These are phyloP conservation scores for Pseudopithomyces maydicus DNA, from an alignment of 2,329 filamentous ascomycete genomes.

Conservation along the genomic window DNA sequence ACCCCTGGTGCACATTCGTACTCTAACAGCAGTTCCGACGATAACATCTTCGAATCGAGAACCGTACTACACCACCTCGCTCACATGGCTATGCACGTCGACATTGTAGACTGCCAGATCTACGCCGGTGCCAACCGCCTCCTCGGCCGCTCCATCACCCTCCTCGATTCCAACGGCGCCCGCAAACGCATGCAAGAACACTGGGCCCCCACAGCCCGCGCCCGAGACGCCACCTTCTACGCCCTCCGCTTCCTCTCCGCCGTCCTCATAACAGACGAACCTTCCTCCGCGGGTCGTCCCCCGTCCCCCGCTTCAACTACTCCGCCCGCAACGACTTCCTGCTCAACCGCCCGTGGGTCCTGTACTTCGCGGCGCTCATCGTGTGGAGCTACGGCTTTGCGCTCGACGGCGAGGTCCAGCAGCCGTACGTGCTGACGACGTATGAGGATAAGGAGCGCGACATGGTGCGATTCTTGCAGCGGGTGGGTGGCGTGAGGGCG, in stretches of 20 bases:
- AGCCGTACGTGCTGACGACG: conserved; percentile 58
- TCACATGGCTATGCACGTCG: conserved; percentile 97
- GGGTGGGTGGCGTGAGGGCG: conserved; percentile 71
- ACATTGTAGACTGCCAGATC: conserved; percentile 96
- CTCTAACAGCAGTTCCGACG: conserved; percentile 54
- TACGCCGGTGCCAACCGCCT: conserved; percentile 87
- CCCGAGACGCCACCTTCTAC: conserved; percentile 90
- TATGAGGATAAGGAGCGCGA: conserved; percentile 71
- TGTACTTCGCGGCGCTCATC: conserved; percentile 90
- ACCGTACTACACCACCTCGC: conserved; percentile 91
- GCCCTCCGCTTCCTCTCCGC: conserved; percentile 85
- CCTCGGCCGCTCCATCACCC: conserved; percentile 82
- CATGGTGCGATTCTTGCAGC: conserved; percentile 78
- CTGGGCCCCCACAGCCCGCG: conserved; percentile 88
- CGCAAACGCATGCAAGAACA: conserved; percentile 82
- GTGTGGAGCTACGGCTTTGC: conserved; percentile 96
- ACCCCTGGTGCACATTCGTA: conserved; percentile 37
- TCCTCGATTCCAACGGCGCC: conserved; percentile 78
- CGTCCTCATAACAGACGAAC: conserved; percentile 71
- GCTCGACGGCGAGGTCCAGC: conserved; percentile 75
- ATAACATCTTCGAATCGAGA: conserved; percentile 82
- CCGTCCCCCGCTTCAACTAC: conserved; percentile 59
- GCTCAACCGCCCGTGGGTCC: conserved; percentile 90
- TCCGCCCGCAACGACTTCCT: conserved; percentile 86
- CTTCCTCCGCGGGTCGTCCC: conserved; percentile 41